These are phyloP conservation scores for Colletotrichum spaethianum DNA, from an alignment of 2,329 filamentous ascomycete species.

Conservation along the genomic window DNA sequence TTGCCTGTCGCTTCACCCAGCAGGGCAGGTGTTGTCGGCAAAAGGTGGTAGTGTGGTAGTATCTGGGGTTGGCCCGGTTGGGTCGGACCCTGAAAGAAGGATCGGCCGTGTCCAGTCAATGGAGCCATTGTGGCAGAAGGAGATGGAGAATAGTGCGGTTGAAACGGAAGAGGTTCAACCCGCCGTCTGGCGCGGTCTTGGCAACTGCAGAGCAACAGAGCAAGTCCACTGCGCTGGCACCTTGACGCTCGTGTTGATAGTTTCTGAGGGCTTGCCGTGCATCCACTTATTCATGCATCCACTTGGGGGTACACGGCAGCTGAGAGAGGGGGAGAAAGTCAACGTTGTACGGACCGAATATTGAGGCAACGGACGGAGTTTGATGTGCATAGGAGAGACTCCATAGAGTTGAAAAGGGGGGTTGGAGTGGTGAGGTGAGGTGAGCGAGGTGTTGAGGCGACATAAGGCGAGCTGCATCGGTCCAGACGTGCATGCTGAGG, in stretches of 20 bases:
- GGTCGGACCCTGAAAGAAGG: slow-evolving; percentile 40
- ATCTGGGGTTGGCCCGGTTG: slow-evolving; percentile 38
- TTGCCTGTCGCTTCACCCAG: background rate
- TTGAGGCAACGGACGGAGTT: slow-evolving; percentile 10
- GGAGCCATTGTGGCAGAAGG: slow-evolving; percentile 24
- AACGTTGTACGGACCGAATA: slow-evolving; percentile 19
- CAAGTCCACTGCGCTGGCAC: slow-evolving; percentile 37
- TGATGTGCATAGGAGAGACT: background rate
- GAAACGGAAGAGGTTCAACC: slow-evolving; percentile 41
- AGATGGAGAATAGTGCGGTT: slow-evolving; percentile 31
- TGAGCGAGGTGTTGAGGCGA: background rate
- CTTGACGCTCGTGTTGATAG: slow-evolving; percentile 17
- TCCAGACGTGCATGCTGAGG: slow-evolving; percentile 4
- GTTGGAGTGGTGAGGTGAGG: background rate
- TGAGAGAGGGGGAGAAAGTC: slow-evolving; percentile 2
- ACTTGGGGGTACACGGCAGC: background rate
- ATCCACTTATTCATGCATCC: background rate
- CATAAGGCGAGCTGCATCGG: slow-evolving; percentile 16
- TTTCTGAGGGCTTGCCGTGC: background rate
- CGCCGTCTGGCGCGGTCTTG: slow-evolving; percentile 37
- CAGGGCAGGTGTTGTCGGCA: slow-evolving; percentile 32
- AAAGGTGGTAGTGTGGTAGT: slow-evolving; percentile 23
- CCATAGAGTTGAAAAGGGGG: background rate
- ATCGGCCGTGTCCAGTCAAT: slow-evolving; percentile 38
- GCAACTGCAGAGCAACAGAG: slow-evolving; percentile 36